Evolutionary conservation across 805 yeast genomes (phyloP).

Genomic region (Lipomyces mesembrius): DNA sequence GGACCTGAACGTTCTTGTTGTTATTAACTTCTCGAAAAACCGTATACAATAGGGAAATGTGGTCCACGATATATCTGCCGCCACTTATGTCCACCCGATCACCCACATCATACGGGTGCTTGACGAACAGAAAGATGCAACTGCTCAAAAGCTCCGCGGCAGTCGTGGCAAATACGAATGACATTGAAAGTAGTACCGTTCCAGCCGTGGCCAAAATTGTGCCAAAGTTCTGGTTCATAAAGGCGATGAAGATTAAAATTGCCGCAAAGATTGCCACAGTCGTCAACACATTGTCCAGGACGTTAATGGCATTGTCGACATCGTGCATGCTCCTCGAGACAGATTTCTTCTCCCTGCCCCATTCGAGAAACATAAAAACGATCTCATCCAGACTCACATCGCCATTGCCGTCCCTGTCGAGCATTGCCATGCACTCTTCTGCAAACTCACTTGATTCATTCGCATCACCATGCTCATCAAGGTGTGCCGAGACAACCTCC

Average conservation of each 20-base stretch:
- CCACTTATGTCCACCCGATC: slow-evolving; percentile 46
- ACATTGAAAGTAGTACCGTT: slow-evolving; percentile 48
- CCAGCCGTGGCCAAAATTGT: slow-evolving; percentile 51
- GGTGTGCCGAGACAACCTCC: slow-evolving; percentile 34
- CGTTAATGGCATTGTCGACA: slow-evolving; percentile 49
- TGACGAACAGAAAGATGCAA: slow-evolving; percentile 49
- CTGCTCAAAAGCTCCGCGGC: slow-evolving; percentile 49
- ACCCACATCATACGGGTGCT: slow-evolving; percentile 52
- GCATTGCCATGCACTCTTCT: slow-evolving; percentile 32
- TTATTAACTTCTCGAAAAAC: slow-evolving; percentile 44
- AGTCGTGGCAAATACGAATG: slow-evolving; percentile 48
- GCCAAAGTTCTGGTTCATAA: slow-evolving; percentile 49
- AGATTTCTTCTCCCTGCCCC: slow-evolving; percentile 46
- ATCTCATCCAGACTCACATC: slow-evolving; percentile 48
- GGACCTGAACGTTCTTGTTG: slow-evolving; percentile 45
- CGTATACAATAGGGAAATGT: slow-evolving; percentile 47
- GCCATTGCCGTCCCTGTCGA: slow-evolving; percentile 48
- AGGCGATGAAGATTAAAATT: slow-evolving; percentile 49
- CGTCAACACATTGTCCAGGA: slow-evolving; percentile 47
- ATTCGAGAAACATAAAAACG: slow-evolving; percentile 43
- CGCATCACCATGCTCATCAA: slow-evolving; percentile 9
- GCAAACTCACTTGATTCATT: slow-evolving; percentile 13
- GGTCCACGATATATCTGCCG: slow-evolving; percentile 41
- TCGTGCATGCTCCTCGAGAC: slow-evolving; percentile 48
- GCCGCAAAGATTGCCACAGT: slow-evolving; percentile 45